These are phyloP conservation scores for Trichophyton simii DNA, from an alignment of 2,329 filamentous ascomycete species.

Conservation along the genomic window DNA sequence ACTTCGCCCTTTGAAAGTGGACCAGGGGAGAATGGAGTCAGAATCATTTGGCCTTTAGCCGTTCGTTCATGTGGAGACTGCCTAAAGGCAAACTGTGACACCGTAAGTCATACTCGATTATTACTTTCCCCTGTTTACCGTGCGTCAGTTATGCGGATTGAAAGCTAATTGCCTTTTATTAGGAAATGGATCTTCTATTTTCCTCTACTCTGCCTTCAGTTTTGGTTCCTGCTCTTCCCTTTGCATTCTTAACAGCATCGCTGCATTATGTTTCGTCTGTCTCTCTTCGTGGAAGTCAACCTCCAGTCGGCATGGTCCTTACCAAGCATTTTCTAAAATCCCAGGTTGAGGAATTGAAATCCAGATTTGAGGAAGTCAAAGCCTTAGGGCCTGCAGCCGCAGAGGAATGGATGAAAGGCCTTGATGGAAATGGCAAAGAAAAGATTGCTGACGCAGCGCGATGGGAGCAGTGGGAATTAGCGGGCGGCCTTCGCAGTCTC, in stretches of 20 bases:
- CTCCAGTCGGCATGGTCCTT: conserved; percentile 39
- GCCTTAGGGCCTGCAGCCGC: conserved; percentile 54
- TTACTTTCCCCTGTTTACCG: background rate
- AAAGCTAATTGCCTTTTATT: conserved; percentile 17
- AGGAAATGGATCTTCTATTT: conserved; percentile 60
- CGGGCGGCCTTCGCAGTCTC: conserved; percentile 20
- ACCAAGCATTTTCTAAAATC: conserved; percentile 54
- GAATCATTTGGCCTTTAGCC: conserved; percentile 59
- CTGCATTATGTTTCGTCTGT: conserved; percentile 48
- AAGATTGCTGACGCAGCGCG: conserved; percentile 49
- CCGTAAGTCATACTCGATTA: conserved; percentile 43
- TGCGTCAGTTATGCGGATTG: conserved; percentile 5
- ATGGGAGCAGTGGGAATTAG: conserved; percentile 62
- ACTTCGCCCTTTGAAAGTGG: conserved; percentile 45
- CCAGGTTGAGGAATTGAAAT: conserved; percentile 50
- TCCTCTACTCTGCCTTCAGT: conserved; percentile 48
- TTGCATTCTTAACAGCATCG: conserved; percentile 51
- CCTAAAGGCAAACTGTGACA: conserved; percentile 47
- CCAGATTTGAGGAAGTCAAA: conserved; percentile 52
- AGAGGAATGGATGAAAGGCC: conserved; percentile 69
- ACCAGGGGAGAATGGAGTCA: conserved; percentile 48
- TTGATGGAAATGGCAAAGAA: conserved; percentile 51
- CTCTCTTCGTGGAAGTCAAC: conserved; percentile 39
- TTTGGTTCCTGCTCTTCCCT: conserved; percentile 56
- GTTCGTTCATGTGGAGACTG: conserved; percentile 55